phyloP scores from a whole-genome alignment of 176 grass and related monocot genomes.

The Triticum timopheevii region DNA sequence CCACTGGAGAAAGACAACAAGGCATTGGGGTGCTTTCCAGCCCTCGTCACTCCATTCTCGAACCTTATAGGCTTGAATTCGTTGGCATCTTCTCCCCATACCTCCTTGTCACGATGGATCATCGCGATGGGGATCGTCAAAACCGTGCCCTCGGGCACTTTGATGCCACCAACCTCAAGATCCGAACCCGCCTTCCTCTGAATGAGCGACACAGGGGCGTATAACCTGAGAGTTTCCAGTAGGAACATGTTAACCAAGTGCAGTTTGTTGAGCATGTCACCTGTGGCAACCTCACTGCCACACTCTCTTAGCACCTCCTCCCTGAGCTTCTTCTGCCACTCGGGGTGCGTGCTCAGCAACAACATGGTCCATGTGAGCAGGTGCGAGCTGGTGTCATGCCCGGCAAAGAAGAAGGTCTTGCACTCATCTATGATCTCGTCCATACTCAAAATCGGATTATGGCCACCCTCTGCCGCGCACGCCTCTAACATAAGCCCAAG shows the following conservation, averaged over 20 bases:
- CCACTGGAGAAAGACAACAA: conserved; percentile 38
- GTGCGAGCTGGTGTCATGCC: too few species aligned
- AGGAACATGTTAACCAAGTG: conserved; percentile 39
- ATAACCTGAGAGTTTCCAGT: conserved; percentile 29
- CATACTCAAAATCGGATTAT: too few species aligned
- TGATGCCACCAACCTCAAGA: conserved; percentile 19
- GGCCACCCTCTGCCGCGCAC: too few species aligned
- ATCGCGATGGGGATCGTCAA: conserved; percentile 21
- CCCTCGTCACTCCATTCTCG: conserved; percentile 34
- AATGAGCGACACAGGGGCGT: not conserved
- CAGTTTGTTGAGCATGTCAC: conserved; percentile 4
- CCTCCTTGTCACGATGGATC: conserved; percentile 33
- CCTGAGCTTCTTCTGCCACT: too few species aligned
- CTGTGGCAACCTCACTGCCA: too few species aligned
- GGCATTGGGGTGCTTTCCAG: conserved; percentile 33
- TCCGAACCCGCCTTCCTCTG: not conserved
- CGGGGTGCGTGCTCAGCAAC: too few species aligned
- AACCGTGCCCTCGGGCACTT: not conserved
- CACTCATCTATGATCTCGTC: too few species aligned
- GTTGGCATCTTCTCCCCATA: conserved; percentile 47
- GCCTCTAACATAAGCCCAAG: too few species aligned
- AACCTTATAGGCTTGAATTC: conserved; percentile 53
- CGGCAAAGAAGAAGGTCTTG: too few species aligned
- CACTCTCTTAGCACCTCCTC: too few species aligned
- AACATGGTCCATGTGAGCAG: too few species aligned